Evolutionary conservation across 305 asterid species (phyloP).

Genomic region (Stenogyne calaminthoides): DNA sequence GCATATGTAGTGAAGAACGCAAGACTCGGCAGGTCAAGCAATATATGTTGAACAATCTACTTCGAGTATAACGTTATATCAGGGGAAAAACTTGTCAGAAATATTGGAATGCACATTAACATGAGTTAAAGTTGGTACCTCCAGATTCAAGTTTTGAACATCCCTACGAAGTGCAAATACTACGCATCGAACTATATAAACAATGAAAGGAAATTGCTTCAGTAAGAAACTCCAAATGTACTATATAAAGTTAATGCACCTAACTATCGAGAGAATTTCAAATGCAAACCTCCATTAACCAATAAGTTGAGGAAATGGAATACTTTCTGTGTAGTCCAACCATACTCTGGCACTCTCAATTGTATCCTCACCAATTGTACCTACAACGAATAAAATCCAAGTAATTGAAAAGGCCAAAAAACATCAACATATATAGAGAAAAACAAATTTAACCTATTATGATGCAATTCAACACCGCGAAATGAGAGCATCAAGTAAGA

Average conservation of each 20-base stretch:
- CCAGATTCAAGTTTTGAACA: slow-evolving; percentile 69
- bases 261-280: neutral
- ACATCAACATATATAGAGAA: neutral
- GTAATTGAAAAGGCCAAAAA: neutral
- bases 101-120: neutral
- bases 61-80: slow-evolving; percentile 20
- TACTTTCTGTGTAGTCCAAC: slow-evolving; percentile 99
- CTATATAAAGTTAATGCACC: neutral
- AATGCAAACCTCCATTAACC: slow-evolving; percentile 78
- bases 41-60: slow-evolving; percentile 84
- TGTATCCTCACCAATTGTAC: slow-evolving; percentile 94
- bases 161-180: slow-evolving; percentile 75
- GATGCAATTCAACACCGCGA: neutral
- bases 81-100: slow-evolving; percentile 3
- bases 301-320: slow-evolving; percentile 94
- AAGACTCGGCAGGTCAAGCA: slow-evolving; percentile 96
- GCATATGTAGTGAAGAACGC: slow-evolving; percentile 97
- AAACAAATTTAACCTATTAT: neutral
- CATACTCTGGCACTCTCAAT: slow-evolving; percentile 93
- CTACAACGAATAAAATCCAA: slow-evolving; percentile 41
- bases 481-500: no score
- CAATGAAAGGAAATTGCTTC: slow-evolving; percentile 2
- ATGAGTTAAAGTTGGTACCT: slow-evolving; percentile 47
- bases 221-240: neutral
- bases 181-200: slow-evolving; percentile 67